Evolutionary conservation across 1,284 basidiomycete genomes (phyloP), one percentile per base, ranked within the genome.

Genomic region (Schizopora paradoxa): DNA sequence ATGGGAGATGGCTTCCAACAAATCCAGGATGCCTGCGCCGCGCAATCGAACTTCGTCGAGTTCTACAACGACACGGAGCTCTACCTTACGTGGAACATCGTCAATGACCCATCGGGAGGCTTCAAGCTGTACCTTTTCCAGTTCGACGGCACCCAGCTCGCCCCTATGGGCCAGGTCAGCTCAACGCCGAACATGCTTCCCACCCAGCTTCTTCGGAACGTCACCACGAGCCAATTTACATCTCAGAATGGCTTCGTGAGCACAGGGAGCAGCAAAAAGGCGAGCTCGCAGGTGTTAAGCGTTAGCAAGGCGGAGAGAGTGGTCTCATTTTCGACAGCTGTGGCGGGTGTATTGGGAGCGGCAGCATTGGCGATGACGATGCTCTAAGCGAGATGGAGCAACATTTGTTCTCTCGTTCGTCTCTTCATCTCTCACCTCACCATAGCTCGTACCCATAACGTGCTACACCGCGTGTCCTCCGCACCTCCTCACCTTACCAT

Each of bases 11-110:
- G 92, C 11, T 89, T 78, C 65, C 89, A 94, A 61, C 91, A 93
- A 68, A 77, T 95, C 38, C 91, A 97, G 69, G 85, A 93, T 56
- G 82, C 89, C 0, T 97, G 93, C 59, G 86, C 84, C 1, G 86
- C 90, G 3, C 70, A 76, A 5, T 91, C 91, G 22, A 90, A 91
- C 63, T 82, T 91, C 60, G 77, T 94, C 58, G 82, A 91, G 58
- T 66, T 72, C 47, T 94, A 91, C 74, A 85, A 89, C 67, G 58
- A 74, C 53, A 83, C 78, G 5, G 79, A 83, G 57, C 58, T 74
- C 33, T 78, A 76, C 63, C 47, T 56, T 40, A 51, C 55, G 5
- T 88, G 79, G 79, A 64, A 66, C 19, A 82, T 87, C 57, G 79
- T 76, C 67, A 52, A 58, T 47, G 84, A 87, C 54, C 59, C 68